These are phyloP conservation scores for Tagetes erecta DNA, from an alignment of 129 eudicot species.

Conservation along the genomic window DNA sequence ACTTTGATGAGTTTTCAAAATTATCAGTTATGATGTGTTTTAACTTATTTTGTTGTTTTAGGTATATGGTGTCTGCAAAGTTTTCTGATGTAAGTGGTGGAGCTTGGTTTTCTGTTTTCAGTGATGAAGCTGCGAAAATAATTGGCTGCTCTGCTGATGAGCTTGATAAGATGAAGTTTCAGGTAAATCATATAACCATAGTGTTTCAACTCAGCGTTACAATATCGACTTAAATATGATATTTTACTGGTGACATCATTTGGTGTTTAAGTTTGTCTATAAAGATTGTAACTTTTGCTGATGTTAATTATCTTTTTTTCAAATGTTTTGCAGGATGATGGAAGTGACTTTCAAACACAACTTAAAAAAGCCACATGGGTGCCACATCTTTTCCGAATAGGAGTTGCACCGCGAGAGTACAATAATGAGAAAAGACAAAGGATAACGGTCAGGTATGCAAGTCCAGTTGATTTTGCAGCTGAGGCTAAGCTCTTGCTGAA, in stretches of 20 bases:
- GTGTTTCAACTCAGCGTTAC: no score
- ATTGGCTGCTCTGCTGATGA: slow-evolving; percentile 88
- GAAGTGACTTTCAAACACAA: slow-evolving; percentile 43
- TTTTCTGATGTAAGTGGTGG: slow-evolving; percentile 74
- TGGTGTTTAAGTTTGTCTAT: no score
- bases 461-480: slow-evolving; percentile 74
- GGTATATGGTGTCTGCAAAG: slow-evolving; percentile 69
- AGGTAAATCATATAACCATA: slow-evolving; percentile 38
- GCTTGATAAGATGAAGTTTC: slow-evolving; percentile 58
- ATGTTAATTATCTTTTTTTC: not conserved
- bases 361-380: slow-evolving; percentile 78
- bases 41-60: slow-evolving; percentile 21
- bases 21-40: not conserved
- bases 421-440: slow-evolving; percentile 75
- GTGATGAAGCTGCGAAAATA: slow-evolving; percentile 71
- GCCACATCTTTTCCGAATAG: slow-evolving; percentile 67
- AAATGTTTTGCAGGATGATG: slow-evolving; percentile 50
- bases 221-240: no score
- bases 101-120: slow-evolving; percentile 73
- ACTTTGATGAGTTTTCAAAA: not conserved
- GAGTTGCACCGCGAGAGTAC: slow-evolving; percentile 67
- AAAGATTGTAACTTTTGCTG: not conserved
- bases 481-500: slow-evolving; percentile 66
- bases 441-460: slow-evolving; percentile 63
- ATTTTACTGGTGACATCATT: no score